A percentile compares a stretch with the other conserved stretches of the same genome.
Conservation (phyloP, 2,329 filamentous ascomycete species). For the Venturia oleaginea region DNA sequence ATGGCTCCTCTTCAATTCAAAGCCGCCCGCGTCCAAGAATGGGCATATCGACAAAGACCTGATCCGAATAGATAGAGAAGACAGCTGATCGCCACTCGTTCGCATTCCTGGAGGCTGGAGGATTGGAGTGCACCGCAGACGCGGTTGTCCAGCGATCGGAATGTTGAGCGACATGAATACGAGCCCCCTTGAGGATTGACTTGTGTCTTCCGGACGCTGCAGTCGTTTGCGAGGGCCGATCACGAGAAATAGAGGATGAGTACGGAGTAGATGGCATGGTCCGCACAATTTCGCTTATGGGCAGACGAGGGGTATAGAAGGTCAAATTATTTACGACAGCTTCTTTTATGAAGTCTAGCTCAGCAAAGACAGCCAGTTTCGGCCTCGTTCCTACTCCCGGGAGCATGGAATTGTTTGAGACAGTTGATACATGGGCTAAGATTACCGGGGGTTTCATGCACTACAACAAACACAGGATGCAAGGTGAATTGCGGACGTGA, state of each 20-base stretch:
- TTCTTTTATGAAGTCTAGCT: neutral
- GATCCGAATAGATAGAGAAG: neutral
- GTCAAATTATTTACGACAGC: neutral
- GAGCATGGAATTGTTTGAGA: constrained; percentile 5
- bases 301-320: neutral
- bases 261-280: neutral
- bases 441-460: neutral
- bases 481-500: neutral
- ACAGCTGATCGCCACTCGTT: neutral
- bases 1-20: neutral
- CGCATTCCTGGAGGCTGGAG: neutral
- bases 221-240: neutral
- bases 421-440: neutral
- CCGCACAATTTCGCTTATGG: neutral
- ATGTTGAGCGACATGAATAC: constrained; percentile 4
- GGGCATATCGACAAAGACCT: neutral
- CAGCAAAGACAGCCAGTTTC: neutral
- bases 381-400: constrained; percentile 1
- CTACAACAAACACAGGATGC: neutral
- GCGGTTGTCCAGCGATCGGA: neutral
- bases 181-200: neutral
- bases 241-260: neutral
- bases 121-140: neutral
- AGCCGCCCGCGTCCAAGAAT: neutral
- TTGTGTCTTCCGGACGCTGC: neutral